These are phyloP conservation scores for Tilletia setariae DNA, from an alignment of 1,284 basidiomycete genomes.

Conservation along the genomic window DNA sequence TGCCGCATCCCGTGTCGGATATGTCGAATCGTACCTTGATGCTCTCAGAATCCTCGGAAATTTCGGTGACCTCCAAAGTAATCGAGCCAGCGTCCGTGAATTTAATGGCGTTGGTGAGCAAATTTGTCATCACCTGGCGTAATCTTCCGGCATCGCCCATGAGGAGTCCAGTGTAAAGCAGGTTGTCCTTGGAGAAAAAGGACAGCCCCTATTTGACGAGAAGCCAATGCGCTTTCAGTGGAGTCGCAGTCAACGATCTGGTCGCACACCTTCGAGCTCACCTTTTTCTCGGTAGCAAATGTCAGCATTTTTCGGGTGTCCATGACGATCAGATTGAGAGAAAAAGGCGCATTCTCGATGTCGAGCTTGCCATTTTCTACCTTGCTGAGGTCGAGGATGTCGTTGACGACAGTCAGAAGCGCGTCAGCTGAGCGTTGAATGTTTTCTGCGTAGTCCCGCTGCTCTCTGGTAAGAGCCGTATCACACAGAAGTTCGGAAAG, in stretches of 20 bases:
- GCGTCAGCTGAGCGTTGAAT: slow-evolving; percentile 57
- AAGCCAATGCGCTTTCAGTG: slow-evolving; percentile 31
- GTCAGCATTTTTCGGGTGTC: slow-evolving; percentile 52
- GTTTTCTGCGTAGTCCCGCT: slow-evolving; percentile 56
- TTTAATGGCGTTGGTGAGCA: slow-evolving; percentile 56
- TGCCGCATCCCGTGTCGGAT: slow-evolving; percentile 55
- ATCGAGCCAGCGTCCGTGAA: slow-evolving; percentile 53
- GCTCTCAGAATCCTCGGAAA: slow-evolving; percentile 38
- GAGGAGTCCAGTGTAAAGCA: slow-evolving; percentile 42
- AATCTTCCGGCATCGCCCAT: slow-evolving; percentile 46
- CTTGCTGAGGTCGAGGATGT: slow-evolving; percentile 58
- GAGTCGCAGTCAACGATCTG: slow-evolving; percentile 10
- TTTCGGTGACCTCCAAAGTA: slow-evolving; percentile 41
- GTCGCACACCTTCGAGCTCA: slow-evolving; percentile 18
- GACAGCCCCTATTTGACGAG: slow-evolving; percentile 30
- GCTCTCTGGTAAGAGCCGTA: slow-evolving; percentile 40
- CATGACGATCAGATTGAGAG: slow-evolving; percentile 52
- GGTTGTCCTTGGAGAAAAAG: slow-evolving; percentile 45
- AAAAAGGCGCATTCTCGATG: slow-evolving; percentile 56
- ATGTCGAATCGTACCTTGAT: slow-evolving; percentile 50
- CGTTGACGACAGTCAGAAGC: slow-evolving; percentile 57
- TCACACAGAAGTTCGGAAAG: slow-evolving; percentile 45
- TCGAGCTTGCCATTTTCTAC: slow-evolving; percentile 57
- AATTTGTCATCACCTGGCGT: slow-evolving; percentile 55
- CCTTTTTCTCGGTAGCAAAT: slow-evolving; percentile 52